phyloP scores from a whole-genome alignment of 805 yeast genomes.

The Ogataea neopini region DNA sequence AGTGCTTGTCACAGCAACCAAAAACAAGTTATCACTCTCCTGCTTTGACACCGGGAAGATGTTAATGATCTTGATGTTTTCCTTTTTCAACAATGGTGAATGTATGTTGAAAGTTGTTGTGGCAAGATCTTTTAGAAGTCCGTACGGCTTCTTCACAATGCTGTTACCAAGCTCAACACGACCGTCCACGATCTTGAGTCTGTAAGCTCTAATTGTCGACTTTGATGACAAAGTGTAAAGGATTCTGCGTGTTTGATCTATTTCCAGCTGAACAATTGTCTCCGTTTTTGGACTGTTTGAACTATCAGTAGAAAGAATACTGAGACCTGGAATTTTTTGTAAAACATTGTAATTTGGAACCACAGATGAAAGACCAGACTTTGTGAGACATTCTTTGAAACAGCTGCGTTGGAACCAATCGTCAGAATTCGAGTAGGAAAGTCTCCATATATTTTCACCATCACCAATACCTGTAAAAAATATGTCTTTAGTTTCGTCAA shows the following conservation, averaged over 20 bases:
- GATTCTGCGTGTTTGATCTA: conserved; percentile 77
- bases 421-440: conserved; percentile 78
- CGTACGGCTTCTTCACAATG: conserved; percentile 43
- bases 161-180: conserved; percentile 33
- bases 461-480: conserved; percentile 82
- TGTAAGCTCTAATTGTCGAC: conserved; percentile 80
- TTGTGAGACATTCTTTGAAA: conserved; percentile 79
- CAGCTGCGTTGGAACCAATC: conserved; percentile 87
- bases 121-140: conserved; percentile 49
- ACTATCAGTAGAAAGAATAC: conserved; percentile 25
- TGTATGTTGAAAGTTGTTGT: conserved; percentile 35
- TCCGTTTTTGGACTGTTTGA: conserved; percentile 45
- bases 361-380: conserved; percentile 55
- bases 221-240: conserved; percentile 80
- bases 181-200: conserved; percentile 46
- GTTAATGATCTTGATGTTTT: conserved; percentile 59
- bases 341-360: conserved; percentile 40
- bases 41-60: conserved; percentile 58
- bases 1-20: conserved; percentile 76
- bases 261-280: conserved; percentile 57
- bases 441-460: conserved; percentile 82
- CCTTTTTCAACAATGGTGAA: conserved; percentile 51
- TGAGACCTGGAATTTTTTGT: conserved; percentile 33
- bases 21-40: conserved; percentile 69
- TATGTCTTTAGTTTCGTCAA: conserved; percentile 70